A percentile compares a stretch with the other conserved stretches of the same genome.
Evolutionary conservation across 2,329 filamentous ascomycete genomes (phyloP).

Genomic region (Talaromyces atroroseus): DNA sequence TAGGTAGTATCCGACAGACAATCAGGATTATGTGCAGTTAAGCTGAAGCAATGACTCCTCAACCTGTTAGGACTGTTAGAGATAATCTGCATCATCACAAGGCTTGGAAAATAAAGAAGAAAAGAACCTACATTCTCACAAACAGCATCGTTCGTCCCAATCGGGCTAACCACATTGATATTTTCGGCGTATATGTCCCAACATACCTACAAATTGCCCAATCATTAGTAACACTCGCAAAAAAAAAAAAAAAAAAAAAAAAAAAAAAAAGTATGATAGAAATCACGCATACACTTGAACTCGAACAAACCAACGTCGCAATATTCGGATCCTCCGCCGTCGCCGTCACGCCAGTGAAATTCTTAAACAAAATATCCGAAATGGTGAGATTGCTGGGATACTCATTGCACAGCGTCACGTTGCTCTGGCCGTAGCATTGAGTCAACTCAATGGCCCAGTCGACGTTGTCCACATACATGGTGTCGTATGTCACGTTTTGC

Average conservation of each 20-base stretch:
- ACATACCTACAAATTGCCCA: conserved; percentile 22
- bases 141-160: conserved; percentile 38
- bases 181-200: conserved; percentile 45
- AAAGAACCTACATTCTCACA: conserved; percentile 39
- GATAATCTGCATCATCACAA: not conserved
- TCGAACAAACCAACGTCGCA: conserved; percentile 46
- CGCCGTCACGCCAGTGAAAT: conserved; percentile 52
- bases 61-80: conserved; percentile 18
- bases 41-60: conserved; percentile 31
- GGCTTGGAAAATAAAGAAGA: no score
- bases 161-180: conserved; percentile 46
- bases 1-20: no score
- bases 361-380: conserved; percentile 34
- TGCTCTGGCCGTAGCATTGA: conserved; percentile 62
- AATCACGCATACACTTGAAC: conserved; percentile 45
- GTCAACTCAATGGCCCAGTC: conserved; percentile 61
- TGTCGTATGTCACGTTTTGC: conserved; percentile 62
- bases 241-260: conserved; percentile 12
- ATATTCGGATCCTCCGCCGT: conserved; percentile 41
- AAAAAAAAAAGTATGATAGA: no score
- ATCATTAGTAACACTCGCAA: not conserved
- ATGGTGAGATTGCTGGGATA: conserved; percentile 35
- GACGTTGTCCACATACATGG: conserved; percentile 56
- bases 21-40: conserved; percentile 24
- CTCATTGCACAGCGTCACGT: conserved; percentile 56